Evolutionary conservation across 371 early-diverging fungal genomes (phyloP).

Genomic region (Mortierella sp.): DNA sequence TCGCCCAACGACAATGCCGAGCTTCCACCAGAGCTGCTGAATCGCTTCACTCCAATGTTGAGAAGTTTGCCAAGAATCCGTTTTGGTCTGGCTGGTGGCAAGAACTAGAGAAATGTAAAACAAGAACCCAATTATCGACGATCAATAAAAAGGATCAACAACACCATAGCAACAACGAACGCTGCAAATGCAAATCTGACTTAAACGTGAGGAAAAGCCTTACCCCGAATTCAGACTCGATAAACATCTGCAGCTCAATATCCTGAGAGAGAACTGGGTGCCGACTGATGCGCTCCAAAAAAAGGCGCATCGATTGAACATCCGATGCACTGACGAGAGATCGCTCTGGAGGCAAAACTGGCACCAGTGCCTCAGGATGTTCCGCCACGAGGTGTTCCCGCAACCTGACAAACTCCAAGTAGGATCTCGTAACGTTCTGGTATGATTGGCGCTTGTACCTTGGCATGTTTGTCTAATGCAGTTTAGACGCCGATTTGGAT

Average conservation of each 20-base stretch:
- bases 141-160: not conserved
- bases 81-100: slow-evolving; percentile 47
- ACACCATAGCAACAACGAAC: not conserved
- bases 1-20: slow-evolving; percentile 25
- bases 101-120: slow-evolving; percentile 19
- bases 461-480: slow-evolving; percentile 49
- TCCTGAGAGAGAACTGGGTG: slow-evolving; percentile 54
- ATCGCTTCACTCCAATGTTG: slow-evolving; percentile 47
- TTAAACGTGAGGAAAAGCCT: not conserved
- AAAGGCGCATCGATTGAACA: slow-evolving; percentile 41
- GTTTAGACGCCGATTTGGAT: not conserved
- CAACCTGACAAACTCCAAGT: slow-evolving; percentile 47
- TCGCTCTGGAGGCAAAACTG: slow-evolving; percentile 47
- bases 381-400: slow-evolving; percentile 52
- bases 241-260: slow-evolving; percentile 54
- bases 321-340: slow-evolving; percentile 43
- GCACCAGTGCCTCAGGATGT: slow-evolving; percentile 52
- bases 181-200: not conserved
- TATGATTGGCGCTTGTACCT: slow-evolving; percentile 52
- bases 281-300: slow-evolving; percentile 43
- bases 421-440: slow-evolving; percentile 46
- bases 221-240: slow-evolving; percentile 57
- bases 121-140: not conserved
- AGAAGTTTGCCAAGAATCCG: slow-evolving; percentile 41
- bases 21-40: slow-evolving; percentile 30